A percentile compares a stretch with the other conserved stretches of the same genome.
phyloP scores from a whole-genome alignment of 225 moss, liverwort and hornwort genomes.

The Climacium dendroides region DNA sequence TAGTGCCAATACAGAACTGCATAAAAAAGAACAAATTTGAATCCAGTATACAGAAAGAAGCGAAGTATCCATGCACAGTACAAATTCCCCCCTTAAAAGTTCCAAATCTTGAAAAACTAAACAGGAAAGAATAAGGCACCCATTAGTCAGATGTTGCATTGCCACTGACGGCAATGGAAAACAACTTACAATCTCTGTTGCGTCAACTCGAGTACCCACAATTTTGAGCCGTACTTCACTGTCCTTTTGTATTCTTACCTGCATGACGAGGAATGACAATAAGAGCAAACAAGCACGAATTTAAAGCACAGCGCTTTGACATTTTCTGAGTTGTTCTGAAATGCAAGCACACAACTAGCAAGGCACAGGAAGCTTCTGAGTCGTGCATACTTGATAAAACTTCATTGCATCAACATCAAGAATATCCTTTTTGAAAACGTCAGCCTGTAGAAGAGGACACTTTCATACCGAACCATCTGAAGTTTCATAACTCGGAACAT shows the following conservation, averaged over 20 bases:
- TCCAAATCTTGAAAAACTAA: background rate
- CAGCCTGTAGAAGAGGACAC: background rate
- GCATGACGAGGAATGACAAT: background rate
- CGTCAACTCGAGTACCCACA: constrained; percentile 81
- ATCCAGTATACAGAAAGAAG: background rate
- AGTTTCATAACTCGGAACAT: constrained; percentile 82
- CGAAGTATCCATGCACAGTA: background rate
- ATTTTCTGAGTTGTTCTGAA: background rate
- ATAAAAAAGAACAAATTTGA: background rate
- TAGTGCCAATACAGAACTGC: constrained; percentile 87
- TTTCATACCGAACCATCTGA: constrained; percentile 66
- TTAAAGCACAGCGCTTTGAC: background rate
- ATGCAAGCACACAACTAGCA: background rate
- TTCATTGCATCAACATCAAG: background rate
- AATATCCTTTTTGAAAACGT: background rate
- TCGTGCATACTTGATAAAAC: background rate
- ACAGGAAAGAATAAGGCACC: background rate
- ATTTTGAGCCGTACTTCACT: constrained; percentile 89
- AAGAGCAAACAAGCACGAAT: background rate
- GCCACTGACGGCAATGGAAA: background rate
- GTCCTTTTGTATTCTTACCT: constrained; percentile 92
- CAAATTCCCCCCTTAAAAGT: background rate
- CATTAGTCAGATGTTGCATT: background rate
- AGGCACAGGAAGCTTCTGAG: background rate
- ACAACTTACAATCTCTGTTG: constrained; percentile 71